A percentile compares a stretch with the other conserved stretches of the same genome.
Evolutionary conservation across 495 filamentous ascomycete species (phyloP).

Genomic region (Xylaria grammica): DNA sequence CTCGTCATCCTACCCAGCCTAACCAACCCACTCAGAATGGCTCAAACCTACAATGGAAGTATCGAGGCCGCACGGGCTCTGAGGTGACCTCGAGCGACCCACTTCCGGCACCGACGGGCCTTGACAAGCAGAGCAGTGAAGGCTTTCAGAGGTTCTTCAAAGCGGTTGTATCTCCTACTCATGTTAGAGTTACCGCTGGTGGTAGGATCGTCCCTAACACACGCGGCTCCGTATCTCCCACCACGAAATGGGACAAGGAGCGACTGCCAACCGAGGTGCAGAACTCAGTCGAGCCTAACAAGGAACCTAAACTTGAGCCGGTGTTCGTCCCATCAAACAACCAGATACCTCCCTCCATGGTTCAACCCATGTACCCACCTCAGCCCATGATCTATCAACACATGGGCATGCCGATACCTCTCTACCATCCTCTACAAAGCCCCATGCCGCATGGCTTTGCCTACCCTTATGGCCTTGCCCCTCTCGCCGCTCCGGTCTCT

Average conservation of each 20-base stretch:
- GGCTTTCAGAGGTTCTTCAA: constrained; percentile 63
- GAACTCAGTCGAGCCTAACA: constrained; percentile 20
- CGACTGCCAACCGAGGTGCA: constrained; percentile 27
- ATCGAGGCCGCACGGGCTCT: constrained; percentile 45
- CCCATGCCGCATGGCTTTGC: constrained; percentile 27
- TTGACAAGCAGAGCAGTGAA: constrained; percentile 53
- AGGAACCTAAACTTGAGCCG: constrained; percentile 18
- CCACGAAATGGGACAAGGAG: constrained; percentile 48
- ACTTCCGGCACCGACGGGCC: constrained; percentile 50
- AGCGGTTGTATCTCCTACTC: constrained; percentile 59
- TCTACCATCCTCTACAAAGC: constrained; percentile 24
- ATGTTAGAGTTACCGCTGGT: constrained; percentile 61
- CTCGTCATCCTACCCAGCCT: constrained; percentile 12
- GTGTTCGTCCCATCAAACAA: constrained; percentile 1
- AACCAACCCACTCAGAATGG: neutral
- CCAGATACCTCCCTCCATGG: constrained; percentile 33
- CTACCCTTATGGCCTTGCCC: constrained; percentile 37
- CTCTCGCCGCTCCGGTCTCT: constrained; percentile 21
- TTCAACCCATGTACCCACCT: constrained; percentile 21
- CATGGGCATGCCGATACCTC: constrained; percentile 33
- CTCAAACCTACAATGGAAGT: constrained; percentile 43
- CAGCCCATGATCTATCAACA: constrained; percentile 24
- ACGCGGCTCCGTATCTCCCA: constrained; percentile 51
- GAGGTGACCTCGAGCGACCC: constrained; percentile 45
- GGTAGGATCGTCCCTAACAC: constrained; percentile 63